Evolutionary conservation across 2,329 filamentous ascomycete genomes (phyloP), one percentile per base, ranked within the genome.

Genomic region (Massarina eburnea): DNA sequence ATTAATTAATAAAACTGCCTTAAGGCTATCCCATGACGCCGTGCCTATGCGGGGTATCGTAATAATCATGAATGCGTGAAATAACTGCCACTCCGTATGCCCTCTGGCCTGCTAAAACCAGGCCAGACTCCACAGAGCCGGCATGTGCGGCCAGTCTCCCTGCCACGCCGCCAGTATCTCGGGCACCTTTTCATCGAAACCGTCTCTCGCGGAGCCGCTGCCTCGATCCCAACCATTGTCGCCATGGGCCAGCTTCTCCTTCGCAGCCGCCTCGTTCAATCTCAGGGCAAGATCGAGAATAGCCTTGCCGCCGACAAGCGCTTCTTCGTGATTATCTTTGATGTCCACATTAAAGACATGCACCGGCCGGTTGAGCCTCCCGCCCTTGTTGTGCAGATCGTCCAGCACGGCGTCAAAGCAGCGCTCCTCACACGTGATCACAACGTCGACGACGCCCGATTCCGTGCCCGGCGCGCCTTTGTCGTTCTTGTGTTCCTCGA

Each of bases 331-430:
- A 64, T 97, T 99, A 73, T 99, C 94, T 70, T 88, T 92, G 64
- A 99, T 99, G 68, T 99, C 94, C 43, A 99, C 87, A 61, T 99
- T 99, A 77, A 99, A 95, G 45, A 99, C 89, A 67, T 99, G 94
- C 0, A 99, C 94, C 0, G 94, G 91, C 2, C 90, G 79, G 70
- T 99, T 99, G 46, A 99, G 77, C 3, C 89, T 87, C 0, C 87
- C 84, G 7, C 92, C 94, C 51, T 95, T 83, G 60, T 84, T 88
- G 51, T 96, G 82, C 41, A 99, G 77, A 68, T 99, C 92, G 61
- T 99, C 94, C 9, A 99, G 81, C 26, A 99, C 94, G 4, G 94
- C 91, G 71, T 99, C 94, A 90, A 95, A 99, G 68, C 94, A 99
- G 49, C 94, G 80, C 73, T 99, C 94, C 71, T 99, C 94, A 66